These are phyloP conservation scores for Sugiyamaella grinbergsii DNA, from an alignment of 1,139 yeast genomes.

Conservation along the genomic window DNA sequence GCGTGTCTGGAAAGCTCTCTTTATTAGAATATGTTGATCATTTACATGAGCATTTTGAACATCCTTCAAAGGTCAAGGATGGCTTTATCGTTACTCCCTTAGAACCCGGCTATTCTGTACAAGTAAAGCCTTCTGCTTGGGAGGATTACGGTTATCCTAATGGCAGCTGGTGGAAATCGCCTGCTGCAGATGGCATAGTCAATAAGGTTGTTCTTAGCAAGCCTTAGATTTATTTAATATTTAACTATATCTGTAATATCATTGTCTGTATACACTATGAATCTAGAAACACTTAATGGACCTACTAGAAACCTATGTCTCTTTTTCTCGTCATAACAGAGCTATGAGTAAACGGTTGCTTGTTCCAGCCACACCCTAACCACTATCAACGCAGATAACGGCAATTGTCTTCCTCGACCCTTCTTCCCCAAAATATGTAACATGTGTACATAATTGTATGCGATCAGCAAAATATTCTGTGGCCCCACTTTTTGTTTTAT, in stretches of 20 bases:
- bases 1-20: slow-evolving; percentile 43
- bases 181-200: slow-evolving; percentile 31
- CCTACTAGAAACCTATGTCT: too few relatives aligned
- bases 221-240: slow-evolving; percentile 2
- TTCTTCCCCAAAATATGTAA: background rate
- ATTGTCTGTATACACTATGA: background rate
- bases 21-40: slow-evolving; percentile 43
- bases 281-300: too few relatives aligned
- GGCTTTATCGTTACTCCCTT: slow-evolving; percentile 46
- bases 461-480: background rate
- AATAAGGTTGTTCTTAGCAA: slow-evolving; percentile 26
- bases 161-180: slow-evolving; percentile 45
- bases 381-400: slow-evolving; percentile 5
- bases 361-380: too few relatives aligned
- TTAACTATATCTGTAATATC: background rate
- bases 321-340: background rate
- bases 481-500: slow-evolving; percentile 6
- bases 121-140: slow-evolving; percentile 41
- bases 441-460: too few relatives aligned
- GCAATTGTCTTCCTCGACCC: too few relatives aligned
- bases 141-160: slow-evolving; percentile 42
- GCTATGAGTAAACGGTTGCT: too few relatives aligned
- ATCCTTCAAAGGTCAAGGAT: slow-evolving; percentile 43
- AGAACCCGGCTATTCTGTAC: slow-evolving; percentile 46
- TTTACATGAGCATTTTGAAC: slow-evolving; percentile 40